Conservation (phyloP, 768 basidiomycete species). For the Leccinum obscurum region DNA sequence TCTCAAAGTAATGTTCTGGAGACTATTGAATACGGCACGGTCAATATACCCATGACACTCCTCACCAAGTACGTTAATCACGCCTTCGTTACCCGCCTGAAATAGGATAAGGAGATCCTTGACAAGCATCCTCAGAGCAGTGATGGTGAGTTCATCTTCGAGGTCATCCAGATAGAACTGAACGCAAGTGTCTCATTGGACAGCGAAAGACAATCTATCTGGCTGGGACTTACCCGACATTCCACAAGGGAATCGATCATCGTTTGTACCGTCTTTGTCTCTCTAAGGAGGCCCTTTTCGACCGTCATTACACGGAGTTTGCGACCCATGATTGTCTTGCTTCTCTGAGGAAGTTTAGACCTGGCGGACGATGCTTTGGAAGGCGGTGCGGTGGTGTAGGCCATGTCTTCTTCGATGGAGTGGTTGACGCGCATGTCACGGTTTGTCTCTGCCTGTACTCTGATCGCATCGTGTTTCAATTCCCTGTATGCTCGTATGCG, state of each 20-base stretch:
- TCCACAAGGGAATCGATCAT: conserved; percentile 88
- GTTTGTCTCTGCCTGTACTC: conserved; percentile 92
- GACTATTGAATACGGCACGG: conserved; percentile 15
- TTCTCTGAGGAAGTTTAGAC: conserved; percentile 47
- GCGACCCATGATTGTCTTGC: conserved; percentile 78
- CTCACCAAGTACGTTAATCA: conserved; percentile 75
- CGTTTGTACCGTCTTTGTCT: conserved; percentile 87
- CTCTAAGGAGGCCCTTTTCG: conserved; percentile 91
- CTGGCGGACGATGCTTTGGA: conserved; percentile 34
- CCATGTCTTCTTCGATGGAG: conserved; percentile 62
- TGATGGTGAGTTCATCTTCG: conserved; percentile 87
- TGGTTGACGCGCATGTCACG: conserved; percentile 70
- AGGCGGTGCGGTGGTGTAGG: conserved; percentile 30
- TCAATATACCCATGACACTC: conserved; percentile 28
- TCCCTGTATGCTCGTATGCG: conserved; percentile 88
- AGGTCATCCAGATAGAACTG: conserved; percentile 95
- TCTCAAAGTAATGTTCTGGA: conserved; percentile 94
- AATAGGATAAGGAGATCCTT: conserved; percentile 96
- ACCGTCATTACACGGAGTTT: conserved; percentile 91
- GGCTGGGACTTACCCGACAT: conserved; percentile 65
- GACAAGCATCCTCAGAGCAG: conserved; percentile 89
- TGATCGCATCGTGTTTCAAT: conserved; percentile 90
- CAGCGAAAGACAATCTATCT: not conserved
- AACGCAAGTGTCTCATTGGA: not conserved
- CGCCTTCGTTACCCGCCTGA: conserved; percentile 96